phyloP scores from a whole-genome alignment of 2,329 filamentous ascomycete genomes.

The Tolypocladium sp. region DNA sequence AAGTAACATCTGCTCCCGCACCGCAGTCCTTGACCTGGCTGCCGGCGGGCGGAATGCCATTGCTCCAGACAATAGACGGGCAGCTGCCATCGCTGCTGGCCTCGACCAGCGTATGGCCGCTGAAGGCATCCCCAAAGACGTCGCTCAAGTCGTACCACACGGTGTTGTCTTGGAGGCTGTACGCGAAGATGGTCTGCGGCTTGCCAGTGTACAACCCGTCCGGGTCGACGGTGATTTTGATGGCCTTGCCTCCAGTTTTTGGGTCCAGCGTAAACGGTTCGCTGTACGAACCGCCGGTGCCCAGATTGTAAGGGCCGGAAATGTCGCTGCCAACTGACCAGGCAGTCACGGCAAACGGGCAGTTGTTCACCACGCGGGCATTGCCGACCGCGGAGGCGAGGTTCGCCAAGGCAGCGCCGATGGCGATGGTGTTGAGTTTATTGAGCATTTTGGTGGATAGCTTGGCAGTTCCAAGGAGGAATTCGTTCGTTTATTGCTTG shows the following conservation, averaged over 20 bases:
- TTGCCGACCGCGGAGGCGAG: conserved; percentile 15
- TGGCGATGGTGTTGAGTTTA: conserved; percentile 4
- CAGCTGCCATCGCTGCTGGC: conserved; percentile 19
- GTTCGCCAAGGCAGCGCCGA: conserved; percentile 2
- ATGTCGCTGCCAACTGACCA: conserved; percentile 28
- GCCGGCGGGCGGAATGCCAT: conserved; percentile 23
- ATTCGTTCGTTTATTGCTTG: not conserved
- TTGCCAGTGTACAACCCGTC: conserved; percentile 29
- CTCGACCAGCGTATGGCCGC: conserved; percentile 20
- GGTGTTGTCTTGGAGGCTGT: conserved; percentile 21
- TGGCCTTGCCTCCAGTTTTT: conserved; percentile 25
- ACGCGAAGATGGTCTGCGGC: conserved; percentile 30
- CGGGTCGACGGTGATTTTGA: conserved; percentile 25
- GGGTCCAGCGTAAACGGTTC: conserved; percentile 26
- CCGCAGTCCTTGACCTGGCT: conserved; percentile 28
- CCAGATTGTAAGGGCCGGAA: conserved; percentile 15
- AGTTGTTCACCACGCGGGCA: conserved; percentile 27
- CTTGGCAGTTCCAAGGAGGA: not conserved
- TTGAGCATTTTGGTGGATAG: conserved; percentile 5
- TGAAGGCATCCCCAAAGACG: conserved; percentile 30
- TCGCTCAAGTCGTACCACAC: conserved; percentile 31
- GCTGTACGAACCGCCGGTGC: conserved; percentile 16
- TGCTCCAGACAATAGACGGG: conserved; percentile 24
- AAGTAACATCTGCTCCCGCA: conserved; percentile 18
- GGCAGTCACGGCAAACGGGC: conserved; percentile 21